These are phyloP conservation scores for Sugiyamaella castrensis DNA, from an alignment of 1,139 yeast genomes.

Conservation along the genomic window DNA sequence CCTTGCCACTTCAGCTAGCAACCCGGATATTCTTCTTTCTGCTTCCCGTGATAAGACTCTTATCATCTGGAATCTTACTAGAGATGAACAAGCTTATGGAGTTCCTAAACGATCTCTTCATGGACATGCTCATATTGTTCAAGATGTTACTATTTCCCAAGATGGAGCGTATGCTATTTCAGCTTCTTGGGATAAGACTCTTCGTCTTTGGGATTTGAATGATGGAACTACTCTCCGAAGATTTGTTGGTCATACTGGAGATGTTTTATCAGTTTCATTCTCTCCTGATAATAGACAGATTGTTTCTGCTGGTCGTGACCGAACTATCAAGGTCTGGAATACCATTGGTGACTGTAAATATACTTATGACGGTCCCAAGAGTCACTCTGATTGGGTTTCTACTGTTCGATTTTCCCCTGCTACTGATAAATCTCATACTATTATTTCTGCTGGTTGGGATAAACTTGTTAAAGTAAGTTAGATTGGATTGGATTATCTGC, in stretches of 20 bases:
- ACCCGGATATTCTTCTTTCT: conserved; percentile 97
- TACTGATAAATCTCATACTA: conserved; percentile 56
- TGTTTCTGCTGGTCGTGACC: conserved; percentile 98
- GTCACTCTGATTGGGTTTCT: conserved; percentile 99
- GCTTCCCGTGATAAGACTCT: conserved; percentile 99
- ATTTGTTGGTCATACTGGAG: conserved; percentile 98
- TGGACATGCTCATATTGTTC: conserved; percentile 99
- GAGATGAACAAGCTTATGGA: conserved; percentile 97
- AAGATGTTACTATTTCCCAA: conserved; percentile 96
- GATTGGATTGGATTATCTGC: conserved; percentile 16
- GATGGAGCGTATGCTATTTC: conserved; percentile 98
- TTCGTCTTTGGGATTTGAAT: conserved; percentile 97
- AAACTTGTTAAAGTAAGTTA: conserved; percentile 97
- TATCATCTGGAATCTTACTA: conserved; percentile 98
- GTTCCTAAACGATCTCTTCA: conserved; percentile 95
- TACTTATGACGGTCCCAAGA: conserved; percentile 63
- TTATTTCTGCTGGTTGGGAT: conserved; percentile 99
- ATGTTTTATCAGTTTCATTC: conserved; percentile 95
- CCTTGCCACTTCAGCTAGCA: conserved; percentile 96
- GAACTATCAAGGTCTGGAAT: conserved; percentile 99
- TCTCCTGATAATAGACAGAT: conserved; percentile 97
- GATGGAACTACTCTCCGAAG: conserved; percentile 94
- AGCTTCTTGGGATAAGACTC: conserved; percentile 99
- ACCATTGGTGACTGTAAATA: conserved; percentile 97
- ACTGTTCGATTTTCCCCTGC: conserved; percentile 95